Evolutionary conservation across 2,329 filamentous ascomycete genomes (phyloP), one percentile per base, ranked within the genome.

Genomic region (Paraphaeosphaeria minitans): DNA sequence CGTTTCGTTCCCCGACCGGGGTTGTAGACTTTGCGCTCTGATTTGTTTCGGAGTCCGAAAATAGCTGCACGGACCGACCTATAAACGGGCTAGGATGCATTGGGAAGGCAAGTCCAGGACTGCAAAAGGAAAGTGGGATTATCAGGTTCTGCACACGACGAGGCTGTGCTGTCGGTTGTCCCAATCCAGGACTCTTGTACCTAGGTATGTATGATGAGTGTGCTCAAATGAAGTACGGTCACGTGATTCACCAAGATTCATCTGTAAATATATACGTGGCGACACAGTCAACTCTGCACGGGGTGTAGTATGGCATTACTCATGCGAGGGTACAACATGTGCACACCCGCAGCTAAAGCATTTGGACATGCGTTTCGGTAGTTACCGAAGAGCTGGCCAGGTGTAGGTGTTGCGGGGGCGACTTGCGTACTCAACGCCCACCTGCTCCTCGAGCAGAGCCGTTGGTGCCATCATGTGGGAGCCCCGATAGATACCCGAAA

Each of bases 1-100:
- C 53, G 22, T 49, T 50, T 55, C 53, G 53, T 35, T 55, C 46
- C 46, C 53, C 53, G 53, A 49, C 42, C 53, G 53, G 53, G 24
- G 10, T 42, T 55, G 53, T 42, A 49, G 43, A 42, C 7, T 22
- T 31, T 31, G 45, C 8, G 46, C 53, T 22, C 24, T 49, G 43
- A 55, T 49, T 55, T 37, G 45, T 8, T 45, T 55, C 53, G 53
- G 53, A 37, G 43, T 55, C 46, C 53, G 53, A 49, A 46, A 49
- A 46, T 53, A 27, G 24, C 27, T 24, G 51, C 51, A 53, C 51
- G 51, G 51, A 14, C 51, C 41, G 51, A 53, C n/a, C 7, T 19
- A 35, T 29, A 35, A 22, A 16, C 13, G 21, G 2, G 27, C 51
- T 53, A 53, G 51, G 27, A 45, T 41, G 19, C 2, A 35, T 35